Evolutionary conservation across 306 rosid species (phyloP).

Genomic region (Alnus glutinosa): DNA sequence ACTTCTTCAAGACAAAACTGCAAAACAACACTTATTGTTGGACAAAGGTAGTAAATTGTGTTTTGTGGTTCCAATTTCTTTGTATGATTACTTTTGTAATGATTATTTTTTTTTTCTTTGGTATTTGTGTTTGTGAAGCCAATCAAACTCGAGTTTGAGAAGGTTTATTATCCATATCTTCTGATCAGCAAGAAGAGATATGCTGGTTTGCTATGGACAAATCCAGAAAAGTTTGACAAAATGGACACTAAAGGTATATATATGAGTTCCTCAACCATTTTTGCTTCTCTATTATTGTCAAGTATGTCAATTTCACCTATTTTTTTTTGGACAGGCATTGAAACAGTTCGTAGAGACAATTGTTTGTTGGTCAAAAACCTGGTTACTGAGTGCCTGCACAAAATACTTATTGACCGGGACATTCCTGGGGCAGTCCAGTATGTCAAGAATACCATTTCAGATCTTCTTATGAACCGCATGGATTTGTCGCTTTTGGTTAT

Average conservation of each 20-base stretch:
- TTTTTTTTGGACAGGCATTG: conserved; percentile 63
- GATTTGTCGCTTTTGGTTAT: conserved; percentile 93
- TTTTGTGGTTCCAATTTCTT: neutral
- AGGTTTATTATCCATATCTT: conserved; percentile 91
- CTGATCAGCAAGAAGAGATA: conserved; percentile 97
- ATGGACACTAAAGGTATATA: conserved; percentile 95
- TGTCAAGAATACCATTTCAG: conserved; percentile 93
- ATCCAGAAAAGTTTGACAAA: conserved; percentile 73
- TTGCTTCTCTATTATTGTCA: conserved; percentile 8
- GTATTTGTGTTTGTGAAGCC: conserved; percentile 59
- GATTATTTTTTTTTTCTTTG: conserved; percentile 17
- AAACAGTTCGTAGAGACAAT: conserved; percentile 96
- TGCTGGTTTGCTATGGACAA: conserved; percentile 96
- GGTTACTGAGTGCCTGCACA: conserved; percentile 89
- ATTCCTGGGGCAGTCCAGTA: conserved; percentile 90
- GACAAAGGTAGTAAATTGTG: neutral
- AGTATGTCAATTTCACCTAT: conserved; percentile 23
- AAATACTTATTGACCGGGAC: conserved; percentile 79
- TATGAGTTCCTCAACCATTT: conserved; percentile 17
- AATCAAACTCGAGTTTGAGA: conserved; percentile 96
- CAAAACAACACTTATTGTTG: neutral
- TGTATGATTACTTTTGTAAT: conserved; percentile 16
- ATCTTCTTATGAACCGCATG: conserved; percentile 98
- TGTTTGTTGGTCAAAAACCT: conserved; percentile 95
- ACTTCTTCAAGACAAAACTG: neutral